Evolutionary conservation across 768 basidiomycete genomes (phyloP).

Genomic region (Daedalea quercina): DNA sequence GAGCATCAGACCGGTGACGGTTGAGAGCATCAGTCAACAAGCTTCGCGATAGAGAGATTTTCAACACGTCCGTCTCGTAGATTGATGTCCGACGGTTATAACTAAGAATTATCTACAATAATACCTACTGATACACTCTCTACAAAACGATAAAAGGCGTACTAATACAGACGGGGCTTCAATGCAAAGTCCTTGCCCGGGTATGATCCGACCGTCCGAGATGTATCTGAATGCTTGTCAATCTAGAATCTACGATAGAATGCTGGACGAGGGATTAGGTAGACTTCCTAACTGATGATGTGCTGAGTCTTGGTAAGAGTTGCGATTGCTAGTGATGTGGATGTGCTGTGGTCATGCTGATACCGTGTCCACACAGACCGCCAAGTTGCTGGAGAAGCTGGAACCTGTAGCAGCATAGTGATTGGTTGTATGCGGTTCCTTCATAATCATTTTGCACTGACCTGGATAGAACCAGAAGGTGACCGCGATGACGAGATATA

Average conservation of each 20-base stretch:
- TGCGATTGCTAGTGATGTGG: not conserved
- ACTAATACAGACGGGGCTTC: not conserved
- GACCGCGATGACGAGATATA: slow-evolving; percentile 52
- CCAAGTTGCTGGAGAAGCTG: slow-evolving; percentile 25
- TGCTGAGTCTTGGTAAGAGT: not conserved
- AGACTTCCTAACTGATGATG: too few relatives aligned
- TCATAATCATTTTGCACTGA: slow-evolving; percentile 10
- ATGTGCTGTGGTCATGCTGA: not conserved
- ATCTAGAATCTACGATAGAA: not conserved
- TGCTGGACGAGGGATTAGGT: not conserved
- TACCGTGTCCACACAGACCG: slow-evolving; percentile 11
- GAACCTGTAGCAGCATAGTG: slow-evolving; percentile 22
- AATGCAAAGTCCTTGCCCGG: not conserved
- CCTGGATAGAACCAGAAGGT: slow-evolving; percentile 50
- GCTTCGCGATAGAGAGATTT: too few relatives aligned
- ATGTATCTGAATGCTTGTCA: not conserved
- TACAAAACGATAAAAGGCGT: not conserved
- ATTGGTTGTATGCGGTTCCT: not conserved
- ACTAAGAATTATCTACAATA: not conserved
- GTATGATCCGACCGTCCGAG: not conserved
- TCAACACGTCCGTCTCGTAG: too few relatives aligned
- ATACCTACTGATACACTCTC: not conserved
- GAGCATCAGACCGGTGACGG: too few relatives aligned
- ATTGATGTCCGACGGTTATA: too few relatives aligned
- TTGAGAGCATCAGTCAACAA: too few relatives aligned